phyloP scores from a whole-genome alignment of 2,329 filamentous ascomycete genomes.

The Neurospora sp. region DNA sequence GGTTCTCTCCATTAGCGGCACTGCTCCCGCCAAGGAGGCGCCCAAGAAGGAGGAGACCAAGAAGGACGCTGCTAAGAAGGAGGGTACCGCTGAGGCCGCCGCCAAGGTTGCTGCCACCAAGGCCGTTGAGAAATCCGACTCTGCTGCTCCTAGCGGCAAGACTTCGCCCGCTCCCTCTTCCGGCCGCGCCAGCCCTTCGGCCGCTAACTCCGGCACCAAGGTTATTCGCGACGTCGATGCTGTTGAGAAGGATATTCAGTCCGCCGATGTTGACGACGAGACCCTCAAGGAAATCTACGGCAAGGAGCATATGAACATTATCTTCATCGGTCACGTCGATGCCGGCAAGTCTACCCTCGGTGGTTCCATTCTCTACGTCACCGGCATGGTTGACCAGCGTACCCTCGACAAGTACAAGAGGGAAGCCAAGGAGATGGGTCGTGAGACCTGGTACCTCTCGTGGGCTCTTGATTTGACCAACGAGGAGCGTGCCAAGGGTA shows the following conservation, averaged over 20 bases:
- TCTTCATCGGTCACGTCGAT: conserved; percentile 67
- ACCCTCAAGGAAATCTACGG: conserved; percentile 93
- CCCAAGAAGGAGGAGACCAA: conserved; percentile 42
- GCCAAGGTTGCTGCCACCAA: conserved; percentile 80
- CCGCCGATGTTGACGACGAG: conserved; percentile 58
- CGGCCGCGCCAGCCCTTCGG: conserved; percentile 72
- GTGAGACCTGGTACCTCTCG: conserved; percentile 97
- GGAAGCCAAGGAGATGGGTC: conserved; percentile 90
- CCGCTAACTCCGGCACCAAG: conserved; percentile 46
- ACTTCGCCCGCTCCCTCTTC: conserved; percentile 76
- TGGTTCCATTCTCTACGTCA: conserved; percentile 83
- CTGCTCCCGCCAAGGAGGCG: conserved; percentile 34
- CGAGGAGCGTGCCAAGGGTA: conserved; percentile 92
- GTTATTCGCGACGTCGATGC: conserved; percentile 63
- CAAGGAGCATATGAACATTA: conserved; percentile 82
- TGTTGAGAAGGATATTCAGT: conserved; percentile 67
- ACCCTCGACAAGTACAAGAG: conserved; percentile 97
- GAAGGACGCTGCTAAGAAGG: conserved; percentile 33
- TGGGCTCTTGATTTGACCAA: conserved; percentile 97
- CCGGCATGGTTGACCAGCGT: conserved; percentile 98
- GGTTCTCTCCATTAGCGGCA: conserved; percentile 64
- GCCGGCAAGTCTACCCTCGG: conserved; percentile 95
- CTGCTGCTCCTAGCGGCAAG: conserved; percentile 57
- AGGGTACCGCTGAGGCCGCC: conserved; percentile 53
- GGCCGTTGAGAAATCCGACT: conserved; percentile 84